These are phyloP conservation scores for Taphrina betulina DNA, from an alignment of 1,139 yeast species.

Conservation along the genomic window DNA sequence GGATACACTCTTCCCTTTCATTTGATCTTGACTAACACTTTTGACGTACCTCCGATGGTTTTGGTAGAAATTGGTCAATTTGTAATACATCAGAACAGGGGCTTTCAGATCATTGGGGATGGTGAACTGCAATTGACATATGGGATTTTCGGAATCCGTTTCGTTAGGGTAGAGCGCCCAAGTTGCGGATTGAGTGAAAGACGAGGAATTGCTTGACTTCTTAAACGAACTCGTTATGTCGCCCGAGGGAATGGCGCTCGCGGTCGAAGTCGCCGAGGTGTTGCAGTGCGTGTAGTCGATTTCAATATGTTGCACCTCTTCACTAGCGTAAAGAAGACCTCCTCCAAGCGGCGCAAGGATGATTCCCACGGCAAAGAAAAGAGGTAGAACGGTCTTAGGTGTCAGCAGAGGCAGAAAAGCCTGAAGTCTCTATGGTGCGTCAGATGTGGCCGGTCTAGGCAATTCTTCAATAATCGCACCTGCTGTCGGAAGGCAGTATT, in stretches of 20 bases:
- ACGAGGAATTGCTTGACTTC: constrained; percentile 15
- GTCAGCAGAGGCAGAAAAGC: constrained; percentile 78
- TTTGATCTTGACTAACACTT: constrained; percentile 86
- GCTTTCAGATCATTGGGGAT: constrained; percentile 72
- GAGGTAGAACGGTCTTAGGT: constrained; percentile 82
- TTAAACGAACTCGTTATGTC: constrained; percentile 47
- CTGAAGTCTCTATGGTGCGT: constrained; percentile 45
- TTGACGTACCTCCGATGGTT: constrained; percentile 93
- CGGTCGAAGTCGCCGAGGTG: constrained; percentile 52
- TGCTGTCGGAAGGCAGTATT: constrained; percentile 32
- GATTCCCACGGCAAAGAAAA: constrained; percentile 71
- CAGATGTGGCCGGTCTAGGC: not conserved
- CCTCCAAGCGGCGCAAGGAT: constrained; percentile 90
- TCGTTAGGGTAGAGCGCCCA: constrained; percentile 18
- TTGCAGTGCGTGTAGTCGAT: constrained; percentile 82
- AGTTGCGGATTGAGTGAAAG: constrained; percentile 13
- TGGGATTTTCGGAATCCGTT: constrained; percentile 48
- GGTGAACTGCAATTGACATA: constrained; percentile 76
- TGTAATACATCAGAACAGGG: constrained; percentile 77
- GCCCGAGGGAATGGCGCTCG: constrained; percentile 60
- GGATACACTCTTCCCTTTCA: constrained; percentile 70
- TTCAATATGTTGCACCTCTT: constrained; percentile 64
- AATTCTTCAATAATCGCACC: not conserved
- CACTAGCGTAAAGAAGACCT: constrained; percentile 75
- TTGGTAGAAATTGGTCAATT: constrained; percentile 78